Evolutionary conservation across 1,139 yeast genomes (phyloP).

Genomic region (Maudiozyma humilis): DNA sequence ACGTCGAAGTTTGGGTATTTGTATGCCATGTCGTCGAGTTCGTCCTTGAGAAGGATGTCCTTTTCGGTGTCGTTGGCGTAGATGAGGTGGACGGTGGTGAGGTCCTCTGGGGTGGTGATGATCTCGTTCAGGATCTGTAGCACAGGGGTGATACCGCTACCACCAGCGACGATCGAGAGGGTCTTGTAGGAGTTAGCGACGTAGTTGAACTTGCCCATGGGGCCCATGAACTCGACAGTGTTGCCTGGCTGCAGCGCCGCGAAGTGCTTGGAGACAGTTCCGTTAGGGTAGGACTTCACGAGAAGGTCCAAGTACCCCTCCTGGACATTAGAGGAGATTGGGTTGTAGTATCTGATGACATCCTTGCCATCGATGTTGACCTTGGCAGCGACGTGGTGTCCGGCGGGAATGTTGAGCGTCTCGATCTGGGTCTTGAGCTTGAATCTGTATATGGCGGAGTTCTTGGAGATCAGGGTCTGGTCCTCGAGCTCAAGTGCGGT

Average conservation of each 20-base stretch:
- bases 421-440: slow-evolving; percentile 53
- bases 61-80: slow-evolving; percentile 67
- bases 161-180: slow-evolving; percentile 70
- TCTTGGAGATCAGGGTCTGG: slow-evolving; percentile 59
- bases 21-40: slow-evolving; percentile 57
- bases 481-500: slow-evolving; percentile 59
- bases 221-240: slow-evolving; percentile 64
- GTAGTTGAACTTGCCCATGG: slow-evolving; percentile 65
- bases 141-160: slow-evolving; percentile 75
- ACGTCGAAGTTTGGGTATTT: slow-evolving; percentile 56
- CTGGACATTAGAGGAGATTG: slow-evolving; percentile 62
- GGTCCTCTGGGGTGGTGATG: slow-evolving; percentile 59
- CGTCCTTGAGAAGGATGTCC: slow-evolving; percentile 61
- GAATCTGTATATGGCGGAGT: slow-evolving; percentile 67
- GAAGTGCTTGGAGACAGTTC: slow-evolving; percentile 56
- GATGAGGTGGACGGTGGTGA: slow-evolving; percentile 50
- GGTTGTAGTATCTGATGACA: slow-evolving; percentile 61
- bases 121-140: slow-evolving; percentile 53
- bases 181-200: slow-evolving; percentile 50
- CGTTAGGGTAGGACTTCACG: slow-evolving; percentile 65
- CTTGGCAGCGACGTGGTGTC: slow-evolving; percentile 58
- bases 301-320: slow-evolving; percentile 65
- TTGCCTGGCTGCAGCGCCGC: slow-evolving; percentile 59
- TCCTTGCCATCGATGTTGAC: slow-evolving; percentile 50
- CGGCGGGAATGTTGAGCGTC: slow-evolving; percentile 57